Evolutionary conservation across 2,329 filamentous ascomycete genomes (phyloP).

Genomic region (Botrytis medusae): DNA sequence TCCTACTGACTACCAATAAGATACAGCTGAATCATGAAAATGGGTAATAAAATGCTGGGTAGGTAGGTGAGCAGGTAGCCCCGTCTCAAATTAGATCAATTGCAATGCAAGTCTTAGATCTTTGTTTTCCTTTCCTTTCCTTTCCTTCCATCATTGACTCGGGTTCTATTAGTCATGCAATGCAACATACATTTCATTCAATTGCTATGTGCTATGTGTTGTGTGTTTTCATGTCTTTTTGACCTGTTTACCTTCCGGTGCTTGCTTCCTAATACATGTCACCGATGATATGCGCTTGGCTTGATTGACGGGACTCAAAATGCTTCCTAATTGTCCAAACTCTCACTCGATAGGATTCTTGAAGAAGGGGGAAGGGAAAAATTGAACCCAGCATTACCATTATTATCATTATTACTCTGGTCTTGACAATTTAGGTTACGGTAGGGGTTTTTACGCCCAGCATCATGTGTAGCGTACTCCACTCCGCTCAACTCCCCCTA

Average conservation of each 20-base stretch:
- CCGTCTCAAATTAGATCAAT: background rate
- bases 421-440: background rate
- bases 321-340: background rate
- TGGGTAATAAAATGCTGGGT: background rate
- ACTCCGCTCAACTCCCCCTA: background rate
- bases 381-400: background rate
- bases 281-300: background rate
- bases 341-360: background rate
- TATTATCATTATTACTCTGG: background rate
- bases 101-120: background rate
- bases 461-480: background rate
- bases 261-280: background rate
- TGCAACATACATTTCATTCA: background rate
- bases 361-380: background rate
- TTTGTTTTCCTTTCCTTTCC: background rate
- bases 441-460: background rate
- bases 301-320: background rate
- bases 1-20: background rate
- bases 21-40: conserved; percentile 4
- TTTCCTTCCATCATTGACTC: background rate
- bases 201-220: background rate
- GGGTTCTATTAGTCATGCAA: background rate
- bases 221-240: background rate
- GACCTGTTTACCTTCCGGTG: too few relatives aligned
- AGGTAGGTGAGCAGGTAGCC: background rate